Base-by-base conservation (phyloP, 306 rosid genomes). In the Dalbergia oliveri region DNA sequence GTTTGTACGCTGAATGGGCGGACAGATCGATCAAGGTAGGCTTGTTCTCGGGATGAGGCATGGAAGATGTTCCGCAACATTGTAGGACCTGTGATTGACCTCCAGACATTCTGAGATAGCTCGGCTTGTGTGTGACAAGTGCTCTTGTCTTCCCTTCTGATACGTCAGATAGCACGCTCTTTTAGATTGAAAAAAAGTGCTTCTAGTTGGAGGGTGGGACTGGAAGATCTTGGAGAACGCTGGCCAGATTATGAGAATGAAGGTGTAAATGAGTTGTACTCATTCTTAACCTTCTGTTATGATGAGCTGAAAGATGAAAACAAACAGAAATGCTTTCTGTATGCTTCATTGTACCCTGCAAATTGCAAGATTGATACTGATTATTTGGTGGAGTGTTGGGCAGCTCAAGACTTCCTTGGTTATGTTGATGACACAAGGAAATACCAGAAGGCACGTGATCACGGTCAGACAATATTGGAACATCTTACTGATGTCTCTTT, bases 331-430 rank as follows among this genome's bases (percentile, higher is more conserved):
- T 77, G 82, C 57, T 82, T 83, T 49, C 72, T 79, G 5, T 82
- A 53, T 33, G 66, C 79, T 12, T 78, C 84, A 56, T 10, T 85
- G 60, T 81, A 77, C 15, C 81, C 75, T 1, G 78, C 69, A 19
- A 64, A 85, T 1, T 66, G 26, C 74, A 65, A 78, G 21, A 63
- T 86, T 44, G 54, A 73, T 72, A 43, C 64, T 5, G 67, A 81
- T 69, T 53, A 81, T 58, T 60, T 73, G 37, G 77, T 81, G 43
- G 88, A 85, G 68, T 78, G 86, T 73, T 85, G 75, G 81, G 67
- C 69, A n/a, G 81, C 86, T 7, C 71, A 62, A 19, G 64, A 78
- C 11, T 77, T 82, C 16, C 79, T 82, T 1, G 82, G 79, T 33
- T 83, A 66, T 58, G 26, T 77, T 63, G 57, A 70, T 72, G 49